Base-by-base conservation (phyloP, 495 filamentous ascomycete genomes). In the Pseudoneurospora amorphoporcata region DNA sequence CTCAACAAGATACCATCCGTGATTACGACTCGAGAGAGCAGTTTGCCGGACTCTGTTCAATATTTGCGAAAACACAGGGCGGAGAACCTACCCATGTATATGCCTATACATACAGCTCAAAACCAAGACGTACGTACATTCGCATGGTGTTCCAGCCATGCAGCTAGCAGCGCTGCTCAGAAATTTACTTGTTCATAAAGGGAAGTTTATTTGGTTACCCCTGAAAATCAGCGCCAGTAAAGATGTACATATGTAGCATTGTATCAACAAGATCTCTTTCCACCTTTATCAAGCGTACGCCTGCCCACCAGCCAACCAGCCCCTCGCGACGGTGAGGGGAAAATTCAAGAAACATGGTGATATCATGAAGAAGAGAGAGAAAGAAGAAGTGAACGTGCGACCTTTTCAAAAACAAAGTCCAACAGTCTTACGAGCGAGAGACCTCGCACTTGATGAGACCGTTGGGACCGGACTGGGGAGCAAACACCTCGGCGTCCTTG, bases 401-500 rank as follows among this genome's bases (percentile, higher is more conserved):
- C 53, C 32, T 29, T 2, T 16, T 17, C 29, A 16, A 35, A 61
- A 61, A 32, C 12, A 61, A 61, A 10, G 14, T 16, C 23, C 23
- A 53, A 23, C 41, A 29, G 32, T 35, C 37, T 37, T 69, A 79
- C 72, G 83, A 85, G 68, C 95, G 90, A 43, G 88, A 88, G 58
- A 99, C 94, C 39, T 93, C 96, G 85, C 94, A 96, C 81, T 97
- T 91, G 86, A 99, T 99, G 73, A 99, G 87, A 58, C 95, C 95
- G 79, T 98, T 99, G 68, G 95, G 95, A 75, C 91, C 87, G 8
- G 92, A 91, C 83, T 98, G 95, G 19, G 95, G 95, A 39, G 92
- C 95, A 80, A 93, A 98, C 58, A 99, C 95, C 80, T 97, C 94
- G 72, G 95, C 95, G 73, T 98, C 91, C 84, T 94, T 93, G 84